Base-by-base conservation (phyloP, 2,329 filamentous ascomycete species). In the Colletotrichum abscissum region DNA sequence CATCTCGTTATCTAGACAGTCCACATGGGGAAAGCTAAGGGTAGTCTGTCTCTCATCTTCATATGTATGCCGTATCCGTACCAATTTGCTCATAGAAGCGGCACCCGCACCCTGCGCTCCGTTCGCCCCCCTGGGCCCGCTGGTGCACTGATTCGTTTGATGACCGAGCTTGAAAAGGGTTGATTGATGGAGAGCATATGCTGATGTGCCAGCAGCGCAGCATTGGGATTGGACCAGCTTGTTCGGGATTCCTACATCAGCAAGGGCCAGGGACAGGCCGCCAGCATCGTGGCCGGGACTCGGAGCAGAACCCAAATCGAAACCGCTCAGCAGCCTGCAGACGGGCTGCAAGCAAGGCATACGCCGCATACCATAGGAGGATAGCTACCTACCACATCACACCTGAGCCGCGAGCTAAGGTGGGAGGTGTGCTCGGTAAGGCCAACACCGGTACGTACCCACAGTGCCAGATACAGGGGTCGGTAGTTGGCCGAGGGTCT, bases 131-230 rank as follows among this genome's bases (percentile, higher is more conserved):
- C 64, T 42, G 54, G 38, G 58, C 65, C 58, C 63, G 65, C 57
- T 33, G 59, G 59, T 55, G 69, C 69, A 72, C 69, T 72, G 59
- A 59, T 64, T 69, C 33, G 55, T 69, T 63, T 60, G 69, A 69
- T 72, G 69, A 69, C 69, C 64, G 52, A 72, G 38, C 66, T 59
- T 56, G 66, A 42, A 52, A 38, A 69, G 66, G 54, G 38, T 56
- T 59, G 68, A 46, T 55, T 46, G 68, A 67, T n/a, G 56, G 63
- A 49, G 49, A 68, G 33, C 16, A 26, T 33, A 49, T 38, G 42
- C 26, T 49, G 28, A 66, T 59, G 38, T 38, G 54, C 67, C 57
- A n/a, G 28, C 55, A 30, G 24, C 19, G 57, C 49, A 69, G 55
- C 70, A 56, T 49, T 9, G 33, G 54, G n/a, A 42, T 54, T 64